Evolutionary conservation across 2,329 filamentous ascomycete genomes (phyloP), one percentile per base, ranked within the genome.

Genomic region (Thelonectria rubi): DNA sequence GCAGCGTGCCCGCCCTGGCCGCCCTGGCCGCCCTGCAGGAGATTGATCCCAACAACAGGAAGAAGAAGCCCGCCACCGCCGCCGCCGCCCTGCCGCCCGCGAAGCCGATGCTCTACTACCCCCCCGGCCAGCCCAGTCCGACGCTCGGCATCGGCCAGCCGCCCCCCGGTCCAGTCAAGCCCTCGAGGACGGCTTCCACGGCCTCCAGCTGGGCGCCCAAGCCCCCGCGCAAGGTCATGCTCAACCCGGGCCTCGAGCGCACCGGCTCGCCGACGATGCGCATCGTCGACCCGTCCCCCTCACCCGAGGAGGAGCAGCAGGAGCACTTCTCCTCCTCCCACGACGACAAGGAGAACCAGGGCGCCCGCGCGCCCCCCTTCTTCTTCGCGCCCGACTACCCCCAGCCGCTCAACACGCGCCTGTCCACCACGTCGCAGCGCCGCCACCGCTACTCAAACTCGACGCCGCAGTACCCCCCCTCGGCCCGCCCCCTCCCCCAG

Each of bases 91-190:
- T 75, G 10, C 77, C 76, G n/a, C 74, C 75, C 1, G 72, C 69
- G 11, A 67, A 74, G 26, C 74, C 74, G 4, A 68, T 76, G 37
- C 69, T 75, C 14, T 72, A 71, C 20, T 74, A 74, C 5, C 75
- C 78, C 5, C 72, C 76, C 2, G 78, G 76, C 6, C 78, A 81
- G 55, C 77, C 79, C 8, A 81, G 78, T 51, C 79, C 80, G 11
- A 81, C 80, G 1, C 70, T 81, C 15, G 80, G 79, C 11, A 63
- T 71, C 32, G 69, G 74, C 46, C 70, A 73, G 37, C 68, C 63
- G 10, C 61, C 62, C 17, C 46, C 53, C 30, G 56, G 48, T 32
- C 51, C 63, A 48, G 57, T 40, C 17, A 3, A 11, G 14, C 12
- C 20, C 12, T 10, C 20, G 21, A 14, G 34, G 20, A 48, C 51